Evolutionary conservation across 352 stramenopile genomes (phyloP).

Genomic region (Halophytophthora batemanensis): DNA sequence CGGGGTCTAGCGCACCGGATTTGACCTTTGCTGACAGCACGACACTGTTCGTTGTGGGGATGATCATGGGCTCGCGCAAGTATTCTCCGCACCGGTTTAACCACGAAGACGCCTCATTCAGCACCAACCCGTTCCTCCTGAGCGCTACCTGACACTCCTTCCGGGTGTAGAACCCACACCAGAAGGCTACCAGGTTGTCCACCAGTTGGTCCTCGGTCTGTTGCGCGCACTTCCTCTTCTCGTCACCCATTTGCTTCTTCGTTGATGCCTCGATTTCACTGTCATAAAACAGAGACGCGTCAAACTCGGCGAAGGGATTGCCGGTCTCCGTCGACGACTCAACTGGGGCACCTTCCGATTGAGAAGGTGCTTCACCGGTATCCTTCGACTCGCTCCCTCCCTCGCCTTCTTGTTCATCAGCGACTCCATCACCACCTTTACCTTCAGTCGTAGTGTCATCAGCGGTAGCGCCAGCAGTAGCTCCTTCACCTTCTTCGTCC

Average conservation of each 20-base stretch:
- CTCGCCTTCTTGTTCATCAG: background rate
- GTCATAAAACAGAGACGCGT: constrained; percentile 30
- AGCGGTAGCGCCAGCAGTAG: constrained; percentile 1
- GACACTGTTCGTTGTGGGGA: constrained; percentile 36
- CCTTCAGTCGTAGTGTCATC: constrained; percentile 3
- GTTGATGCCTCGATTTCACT: constrained; percentile 16
- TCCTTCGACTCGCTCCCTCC: background rate
- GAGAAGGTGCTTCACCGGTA: background rate
- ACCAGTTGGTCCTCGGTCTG: constrained; percentile 33
- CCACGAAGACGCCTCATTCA: constrained; percentile 46
- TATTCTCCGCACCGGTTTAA: constrained; percentile 41
- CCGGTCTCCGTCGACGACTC: constrained; percentile 5
- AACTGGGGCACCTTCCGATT: constrained; percentile 4
- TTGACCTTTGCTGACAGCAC: constrained; percentile 28
- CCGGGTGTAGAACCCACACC: constrained; percentile 54
- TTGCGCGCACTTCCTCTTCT: constrained; percentile 12
- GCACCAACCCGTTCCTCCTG: constrained; percentile 34
- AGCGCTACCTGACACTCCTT: constrained; percentile 65
- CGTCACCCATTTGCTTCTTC: constrained; percentile 15
- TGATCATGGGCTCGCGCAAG: constrained; percentile 37
- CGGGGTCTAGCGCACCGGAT: constrained; percentile 52
- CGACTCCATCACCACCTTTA: background rate
- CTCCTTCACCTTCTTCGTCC: constrained; percentile 1
- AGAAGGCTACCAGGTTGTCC: constrained; percentile 45
- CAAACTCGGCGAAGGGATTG: constrained; percentile 34